Percentiles rank a stretch among this genome's conserved stretches.
Conservation (phyloP, 2,329 filamentous ascomycete genomes). For the Cytospora mali region DNA sequence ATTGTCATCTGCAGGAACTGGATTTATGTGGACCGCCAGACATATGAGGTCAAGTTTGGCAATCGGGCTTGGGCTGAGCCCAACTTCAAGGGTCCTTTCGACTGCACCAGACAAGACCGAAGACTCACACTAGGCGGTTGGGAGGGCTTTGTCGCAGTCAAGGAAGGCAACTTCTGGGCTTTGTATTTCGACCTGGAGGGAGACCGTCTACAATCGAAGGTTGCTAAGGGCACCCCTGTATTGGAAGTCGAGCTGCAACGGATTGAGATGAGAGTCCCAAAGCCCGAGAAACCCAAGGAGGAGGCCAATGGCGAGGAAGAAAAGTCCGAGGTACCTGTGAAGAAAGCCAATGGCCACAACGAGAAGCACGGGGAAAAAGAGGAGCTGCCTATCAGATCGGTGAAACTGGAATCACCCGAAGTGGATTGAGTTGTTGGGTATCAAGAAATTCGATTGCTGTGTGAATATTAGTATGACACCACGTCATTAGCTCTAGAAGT, state of each 20-base stretch:
- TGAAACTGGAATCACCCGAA: conserved; percentile 24
- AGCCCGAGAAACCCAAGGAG: conserved; percentile 9
- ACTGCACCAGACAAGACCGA: conserved; percentile 55
- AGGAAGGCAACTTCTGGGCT: conserved; percentile 49
- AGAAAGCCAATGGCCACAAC: not conserved
- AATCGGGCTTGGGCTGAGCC: conserved; percentile 45
- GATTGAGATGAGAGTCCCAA: conserved; percentile 45
- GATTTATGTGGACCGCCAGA: conserved; percentile 51
- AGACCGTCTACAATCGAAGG: conserved; percentile 47
- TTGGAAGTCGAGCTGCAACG: conserved; percentile 58
- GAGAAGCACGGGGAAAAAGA: not conserved
- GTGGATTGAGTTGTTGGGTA: conserved; percentile 5
- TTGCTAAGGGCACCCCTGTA: conserved; percentile 50
- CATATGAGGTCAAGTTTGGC: conserved; percentile 51
- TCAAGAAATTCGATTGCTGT: not conserved
- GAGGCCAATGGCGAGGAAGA: not conserved
- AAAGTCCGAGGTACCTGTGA: not conserved
- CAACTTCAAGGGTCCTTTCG: conserved; percentile 51
- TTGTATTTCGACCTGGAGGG: conserved; percentile 53
- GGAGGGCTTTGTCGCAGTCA: conserved; percentile 54
- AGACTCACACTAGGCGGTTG: conserved; percentile 52
- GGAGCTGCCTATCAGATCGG: not conserved
- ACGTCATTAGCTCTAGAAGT: no score
- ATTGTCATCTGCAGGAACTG: conserved; percentile 40
- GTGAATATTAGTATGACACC: not conserved